Percentiles rank a stretch among this genome's conserved stretches.
Evolutionary conservation across 208 protist genomes (phyloP).

Genomic region (Jaenimonas drosophilae): DNA sequence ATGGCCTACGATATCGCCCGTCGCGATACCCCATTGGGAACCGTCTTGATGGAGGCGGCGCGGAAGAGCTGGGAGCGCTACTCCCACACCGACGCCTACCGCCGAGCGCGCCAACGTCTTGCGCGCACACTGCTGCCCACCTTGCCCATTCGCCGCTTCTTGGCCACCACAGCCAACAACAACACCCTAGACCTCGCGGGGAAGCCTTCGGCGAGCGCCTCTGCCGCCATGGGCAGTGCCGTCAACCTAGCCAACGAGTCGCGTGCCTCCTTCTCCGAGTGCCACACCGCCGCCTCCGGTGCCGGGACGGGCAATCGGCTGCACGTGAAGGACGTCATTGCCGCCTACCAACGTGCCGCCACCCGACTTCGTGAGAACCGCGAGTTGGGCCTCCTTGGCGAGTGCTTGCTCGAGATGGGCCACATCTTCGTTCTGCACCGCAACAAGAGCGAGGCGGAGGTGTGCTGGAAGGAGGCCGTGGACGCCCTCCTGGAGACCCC

Average conservation of each 20-base stretch:
- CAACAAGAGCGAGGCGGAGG: slow-evolving; percentile 30
- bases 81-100: slow-evolving; percentile 22
- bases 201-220: neutral
- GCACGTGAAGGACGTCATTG: slow-evolving; percentile 25
- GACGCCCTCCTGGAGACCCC: slow-evolving; percentile 58
- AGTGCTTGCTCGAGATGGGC: slow-evolving; percentile 65
- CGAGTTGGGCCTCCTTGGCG: slow-evolving; percentile 43
- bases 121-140: slow-evolving; percentile 22
- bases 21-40: slow-evolving; percentile 28
- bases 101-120: slow-evolving; percentile 15
- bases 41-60: slow-evolving; percentile 23
- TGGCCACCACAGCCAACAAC: neutral
- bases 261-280: no score
- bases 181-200: neutral
- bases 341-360: slow-evolving; percentile 30
- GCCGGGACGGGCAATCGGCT: neutral
- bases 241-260: neutral
- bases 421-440: slow-evolving; percentile 32
- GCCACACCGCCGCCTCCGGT: neutral
- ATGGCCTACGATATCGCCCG: slow-evolving; percentile 19
- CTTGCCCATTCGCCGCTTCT: neutral
- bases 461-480: slow-evolving; percentile 52
- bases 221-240: neutral
- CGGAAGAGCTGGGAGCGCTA: slow-evolving; percentile 29
- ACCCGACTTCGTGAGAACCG: slow-evolving; percentile 32